Evolutionary conservation across 2,329 filamentous ascomycete species (phyloP).

Genomic region (Xylariaceae sp.): DNA sequence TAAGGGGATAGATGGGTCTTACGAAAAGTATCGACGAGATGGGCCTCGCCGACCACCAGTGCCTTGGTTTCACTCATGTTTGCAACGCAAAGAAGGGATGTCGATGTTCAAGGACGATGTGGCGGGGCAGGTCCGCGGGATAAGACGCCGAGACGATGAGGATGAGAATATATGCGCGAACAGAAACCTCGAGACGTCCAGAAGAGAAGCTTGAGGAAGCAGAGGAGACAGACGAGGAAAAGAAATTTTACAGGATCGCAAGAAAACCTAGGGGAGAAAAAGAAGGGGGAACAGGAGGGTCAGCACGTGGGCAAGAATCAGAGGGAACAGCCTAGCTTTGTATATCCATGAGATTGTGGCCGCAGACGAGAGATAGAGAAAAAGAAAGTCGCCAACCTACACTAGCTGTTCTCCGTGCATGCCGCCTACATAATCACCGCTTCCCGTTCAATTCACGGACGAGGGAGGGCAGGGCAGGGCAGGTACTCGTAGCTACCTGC

Average conservation of each 20-base stretch:
- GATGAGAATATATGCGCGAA: not conserved
- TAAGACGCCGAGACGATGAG: not conserved
- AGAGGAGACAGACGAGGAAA: conserved; percentile 4
- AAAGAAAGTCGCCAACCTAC: not conserved
- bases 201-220: not conserved
- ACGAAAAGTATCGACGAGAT: conserved; percentile 70
- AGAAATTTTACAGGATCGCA: not conserved
- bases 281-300: conserved; percentile 10
- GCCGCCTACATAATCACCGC: not conserved
- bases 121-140: conserved; percentile 17
- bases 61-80: conserved; percentile 46
- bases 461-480: too few relatives aligned
- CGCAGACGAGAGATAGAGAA: not conserved
- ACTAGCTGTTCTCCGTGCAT: not conserved
- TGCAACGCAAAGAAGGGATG: conserved; percentile 18
- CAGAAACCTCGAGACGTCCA: not conserved
- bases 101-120: conserved; percentile 11
- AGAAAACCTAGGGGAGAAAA: conserved; percentile 9
- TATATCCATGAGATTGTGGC: conserved; percentile 11
- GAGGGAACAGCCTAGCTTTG: conserved; percentile 15
- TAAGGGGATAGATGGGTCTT: conserved; percentile 32
- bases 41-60: conserved; percentile 67
- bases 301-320: conserved; percentile 11
- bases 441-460: too few relatives aligned
- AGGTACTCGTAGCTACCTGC: not conserved